These are phyloP conservation scores for Ceratobasidium theobromae DNA, from an alignment of 1,284 basidiomycete genomes.

Conservation along the genomic window DNA sequence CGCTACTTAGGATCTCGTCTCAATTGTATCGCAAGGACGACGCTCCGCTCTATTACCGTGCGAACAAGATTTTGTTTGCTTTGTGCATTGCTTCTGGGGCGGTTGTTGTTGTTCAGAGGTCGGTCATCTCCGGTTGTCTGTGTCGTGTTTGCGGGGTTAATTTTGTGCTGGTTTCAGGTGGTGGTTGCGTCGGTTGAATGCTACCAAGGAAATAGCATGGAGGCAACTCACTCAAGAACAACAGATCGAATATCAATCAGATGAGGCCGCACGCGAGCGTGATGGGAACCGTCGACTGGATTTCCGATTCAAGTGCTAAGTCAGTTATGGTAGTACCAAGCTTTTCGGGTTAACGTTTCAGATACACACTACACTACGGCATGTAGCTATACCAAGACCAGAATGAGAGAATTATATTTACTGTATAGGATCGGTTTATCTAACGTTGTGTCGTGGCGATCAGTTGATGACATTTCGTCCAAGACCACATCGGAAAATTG, in stretches of 20 bases:
- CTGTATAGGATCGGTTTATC: no score
- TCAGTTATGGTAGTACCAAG: neutral
- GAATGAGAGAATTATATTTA: no score
- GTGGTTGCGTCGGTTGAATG: slow-evolving; percentile 8
- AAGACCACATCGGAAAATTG: no score
- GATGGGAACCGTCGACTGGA: slow-evolving; percentile 17
- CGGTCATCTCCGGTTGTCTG: neutral
- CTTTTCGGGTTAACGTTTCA: no score
- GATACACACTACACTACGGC: no score
- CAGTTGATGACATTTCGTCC: no score
- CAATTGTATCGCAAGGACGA: slow-evolving; percentile 17
- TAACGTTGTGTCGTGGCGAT: no score
- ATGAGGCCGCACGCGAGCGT: slow-evolving; percentile 6
- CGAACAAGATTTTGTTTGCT: slow-evolving; percentile 18
- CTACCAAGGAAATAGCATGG: slow-evolving; percentile 2
- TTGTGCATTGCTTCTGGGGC: slow-evolving; percentile 6
- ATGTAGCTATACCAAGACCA: no score
- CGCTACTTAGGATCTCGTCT: neutral
- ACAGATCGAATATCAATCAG: slow-evolving; percentile 14
- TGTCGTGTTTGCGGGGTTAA: neutral
- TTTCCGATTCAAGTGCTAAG: slow-evolving; percentile 14
- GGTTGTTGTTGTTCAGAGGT: neutral
- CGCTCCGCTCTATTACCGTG: slow-evolving; percentile 17
- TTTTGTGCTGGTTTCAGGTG: neutral
- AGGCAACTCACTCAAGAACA: slow-evolving; percentile 10